Evolutionary conservation across 495 filamentous ascomycete genomes (phyloP), one percentile per base, ranked within the genome.

Genomic region (Penicillium macrosclerotiorum): DNA sequence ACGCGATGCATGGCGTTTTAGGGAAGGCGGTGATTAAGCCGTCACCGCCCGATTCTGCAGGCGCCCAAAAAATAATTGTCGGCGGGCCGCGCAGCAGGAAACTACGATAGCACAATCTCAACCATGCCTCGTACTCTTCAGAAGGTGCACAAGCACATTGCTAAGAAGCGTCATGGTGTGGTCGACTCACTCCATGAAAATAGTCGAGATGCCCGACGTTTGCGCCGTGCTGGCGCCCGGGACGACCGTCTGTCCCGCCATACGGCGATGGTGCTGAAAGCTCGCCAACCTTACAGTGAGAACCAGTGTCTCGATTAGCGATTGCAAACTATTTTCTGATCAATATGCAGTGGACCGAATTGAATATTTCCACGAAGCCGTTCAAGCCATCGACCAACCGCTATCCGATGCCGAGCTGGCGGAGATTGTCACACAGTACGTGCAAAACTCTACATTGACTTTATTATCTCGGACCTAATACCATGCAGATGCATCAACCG

Each of bases 81-180:
- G 18, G 33, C 18, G 19, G 35, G n/a, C n/a, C n/a, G n/a, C n/a
- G n/a, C n/a, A n/a, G n/a, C n/a, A n/a, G n/a, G n/a, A n/a, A n/a
- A n/a, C n/a, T n/a, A 7, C 13, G 26, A 42, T 13, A 34, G 20
- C 11, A 18, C 30, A 20, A 23, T 35, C 18, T 36, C 26, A 41
- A 59, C 24, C 65, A 94, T 95, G 90, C 80, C 88, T 53, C 44
- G 45, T 13, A 79, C 79, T 47, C 61, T 94, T 11, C 65, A 79
- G 37, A 95, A 90, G 55, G 83, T 90, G 27, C 83, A 88, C 44
- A 96, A 95, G 71, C 81, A 88, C 46, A 87, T 95, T 37, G 63
- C 80, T 16, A 91, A 91, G 71, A 86, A 86, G 67, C 79, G 80
- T n/a, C n/a, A n/a, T 37, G 81, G 79, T 12, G 73, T 73, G 12